These are phyloP conservation scores for Coelastrella sp. DNA, from an alignment of 139 green algal genomes.

Conservation along the genomic window DNA sequence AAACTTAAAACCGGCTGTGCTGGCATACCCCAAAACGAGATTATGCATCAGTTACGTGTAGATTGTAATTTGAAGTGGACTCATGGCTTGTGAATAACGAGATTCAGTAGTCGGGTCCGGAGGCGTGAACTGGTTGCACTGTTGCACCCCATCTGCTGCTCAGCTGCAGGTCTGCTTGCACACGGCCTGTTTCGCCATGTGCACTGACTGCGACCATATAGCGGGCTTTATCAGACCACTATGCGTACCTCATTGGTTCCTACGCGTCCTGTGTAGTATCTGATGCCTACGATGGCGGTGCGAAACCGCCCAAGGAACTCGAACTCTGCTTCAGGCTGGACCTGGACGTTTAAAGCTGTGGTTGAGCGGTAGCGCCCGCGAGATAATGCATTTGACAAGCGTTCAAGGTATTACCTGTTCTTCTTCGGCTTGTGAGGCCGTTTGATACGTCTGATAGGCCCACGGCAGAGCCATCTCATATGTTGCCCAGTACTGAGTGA, in stretches of 20 bases:
- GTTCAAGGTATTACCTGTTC: background rate
- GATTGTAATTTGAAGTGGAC: no score
- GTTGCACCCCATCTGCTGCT: background rate
- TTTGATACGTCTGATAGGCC: background rate
- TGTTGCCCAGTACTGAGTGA: background rate
- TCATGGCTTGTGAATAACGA: no score
- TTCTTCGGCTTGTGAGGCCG: background rate
- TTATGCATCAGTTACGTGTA: no score
- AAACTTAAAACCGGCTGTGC: background rate
- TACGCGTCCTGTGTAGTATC: conserved; percentile 58
- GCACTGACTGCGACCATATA: no score
- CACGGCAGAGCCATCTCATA: background rate
- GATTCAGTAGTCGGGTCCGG: no score
- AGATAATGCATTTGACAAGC: no score
- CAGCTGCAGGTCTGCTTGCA: background rate
- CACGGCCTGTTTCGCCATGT: background rate
- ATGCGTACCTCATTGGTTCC: conserved; percentile 54
- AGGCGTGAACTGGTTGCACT: no score
- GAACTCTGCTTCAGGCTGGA: conserved; percentile 31
- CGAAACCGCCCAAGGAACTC: conserved; percentile 46
- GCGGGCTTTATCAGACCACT: no score
- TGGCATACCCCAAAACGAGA: no score
- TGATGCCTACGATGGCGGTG: conserved; percentile 55
- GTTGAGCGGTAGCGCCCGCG: background rate
- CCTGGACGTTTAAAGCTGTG: background rate